Base-by-base conservation (phyloP, 495 filamentous ascomycete genomes). In the Penicillium riverlandense region DNA sequence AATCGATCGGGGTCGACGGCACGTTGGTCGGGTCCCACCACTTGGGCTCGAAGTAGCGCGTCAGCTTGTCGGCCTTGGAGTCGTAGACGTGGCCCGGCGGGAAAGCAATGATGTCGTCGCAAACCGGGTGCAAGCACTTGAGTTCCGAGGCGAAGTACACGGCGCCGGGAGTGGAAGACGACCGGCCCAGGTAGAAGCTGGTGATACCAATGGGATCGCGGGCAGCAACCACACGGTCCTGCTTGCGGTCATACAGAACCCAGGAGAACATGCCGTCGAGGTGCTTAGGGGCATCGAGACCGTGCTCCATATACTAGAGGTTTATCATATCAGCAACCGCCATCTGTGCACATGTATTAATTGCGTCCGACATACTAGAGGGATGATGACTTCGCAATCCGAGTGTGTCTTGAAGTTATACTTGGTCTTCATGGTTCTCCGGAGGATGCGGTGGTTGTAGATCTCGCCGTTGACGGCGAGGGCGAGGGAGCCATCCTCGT, bases 211-310 rank as follows among this genome's bases (percentile, higher is more conserved):
- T 95, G 35, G 92, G 92, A 63, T 98, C 92, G 58, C 92, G 82
- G 34, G 92, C 94, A 27, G 92, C 94, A 52, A 98, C 79, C 29
- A 86, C 87, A 41, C 94, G 84, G 71, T 98, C 86, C 58, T 83
- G 79, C 39, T 76, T 83, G 72, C 90, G 92, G 74, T 98, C 92
- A 70, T 94, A 96, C 27, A 98, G 77, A 35, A 97, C 90, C 74
- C 90, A 98, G 9, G 91, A 95, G 80, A 98, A 98, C 94, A 98
- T 98, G 67, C 92, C 92, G 63, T 98, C 92, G 49, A 98, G 82
- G 65, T 88, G 71, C 70, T 95, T 94, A 49, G 92, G 91, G 49
- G 90, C 87, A 65, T 97, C 86, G 46, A 95, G 76, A 51, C 83
- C 94, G 78, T 95, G 76, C 65, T 97, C 81, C 67, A 86, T 75